A percentile compares a stretch with the other conserved stretches of the same genome.
These are phyloP conservation scores for Acer saccharum DNA, from an alignment of 345 rosid genomes.

Conservation along the genomic window DNA sequence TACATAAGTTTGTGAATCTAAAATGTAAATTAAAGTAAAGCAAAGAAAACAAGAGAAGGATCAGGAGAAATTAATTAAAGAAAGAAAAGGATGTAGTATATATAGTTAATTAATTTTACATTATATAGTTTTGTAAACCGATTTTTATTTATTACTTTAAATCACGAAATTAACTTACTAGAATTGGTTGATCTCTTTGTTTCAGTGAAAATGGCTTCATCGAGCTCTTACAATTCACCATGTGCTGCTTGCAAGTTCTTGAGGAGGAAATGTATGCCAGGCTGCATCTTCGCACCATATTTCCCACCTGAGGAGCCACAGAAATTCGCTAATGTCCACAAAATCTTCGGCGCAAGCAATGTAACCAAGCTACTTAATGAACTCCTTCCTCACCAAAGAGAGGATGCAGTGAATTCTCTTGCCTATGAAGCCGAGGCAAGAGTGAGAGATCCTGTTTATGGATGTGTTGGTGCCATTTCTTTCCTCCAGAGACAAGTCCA, in stretches of 20 bases:
- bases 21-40: neutral
- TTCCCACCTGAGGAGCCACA: constrained; percentile 98
- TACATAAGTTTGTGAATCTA: constrained; percentile 5
- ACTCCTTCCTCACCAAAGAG: constrained; percentile 87
- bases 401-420: constrained; percentile 91
- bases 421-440: constrained; percentile 97
- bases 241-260: constrained; percentile 97
- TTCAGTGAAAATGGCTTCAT: constrained; percentile 49
- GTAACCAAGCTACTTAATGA: constrained; percentile 90
- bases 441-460: constrained; percentile 88
- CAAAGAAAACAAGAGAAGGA: neutral
- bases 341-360: constrained; percentile 95
- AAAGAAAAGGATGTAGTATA: neutral
- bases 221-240: constrained; percentile 91
- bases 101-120: neutral
- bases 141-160: neutral
- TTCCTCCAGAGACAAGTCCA: constrained; percentile 91
- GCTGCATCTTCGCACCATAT: constrained; percentile 93
- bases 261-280: constrained; percentile 90
- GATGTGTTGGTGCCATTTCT: constrained; percentile 89
- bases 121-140: neutral
- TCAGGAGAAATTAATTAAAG: neutral
- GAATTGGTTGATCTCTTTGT: constrained; percentile 12
- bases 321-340: constrained; percentile 91
- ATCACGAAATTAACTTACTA: constrained; percentile 24